These are phyloP conservation scores for Bacidia gigantensis DNA, from an alignment of 495 filamentous ascomycete species.

Conservation along the genomic window DNA sequence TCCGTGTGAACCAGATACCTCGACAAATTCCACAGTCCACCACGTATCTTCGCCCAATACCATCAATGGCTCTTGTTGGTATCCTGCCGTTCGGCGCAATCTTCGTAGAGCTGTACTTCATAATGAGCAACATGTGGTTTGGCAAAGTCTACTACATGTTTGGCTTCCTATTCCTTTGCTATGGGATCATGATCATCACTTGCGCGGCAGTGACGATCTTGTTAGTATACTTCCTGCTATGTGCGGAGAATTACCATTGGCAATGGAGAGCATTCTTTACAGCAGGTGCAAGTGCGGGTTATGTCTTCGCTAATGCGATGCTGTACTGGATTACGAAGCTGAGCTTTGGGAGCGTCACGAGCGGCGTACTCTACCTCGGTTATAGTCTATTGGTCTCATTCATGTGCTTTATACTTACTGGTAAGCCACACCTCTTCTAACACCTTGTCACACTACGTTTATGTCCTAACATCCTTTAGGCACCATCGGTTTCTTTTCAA, in stretches of 20 bases:
- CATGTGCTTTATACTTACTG: conserved; percentile 83
- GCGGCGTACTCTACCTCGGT: conserved; percentile 81
- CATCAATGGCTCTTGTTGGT: conserved; percentile 78
- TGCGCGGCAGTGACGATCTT: conserved; percentile 83
- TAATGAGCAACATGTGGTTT: conserved; percentile 96
- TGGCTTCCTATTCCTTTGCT: conserved; percentile 94
- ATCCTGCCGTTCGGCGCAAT: conserved; percentile 91
- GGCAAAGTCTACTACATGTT: conserved; percentile 99
- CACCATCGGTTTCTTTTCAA: conserved; percentile 88
- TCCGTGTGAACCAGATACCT: conserved; percentile 94
- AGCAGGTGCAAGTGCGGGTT: conserved; percentile 73
- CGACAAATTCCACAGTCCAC: conserved; percentile 79
- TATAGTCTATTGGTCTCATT: conserved; percentile 84
- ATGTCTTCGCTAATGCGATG: conserved; percentile 79
- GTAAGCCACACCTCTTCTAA: conserved; percentile 36
- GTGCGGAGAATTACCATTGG: conserved; percentile 96
- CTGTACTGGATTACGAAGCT: conserved; percentile 80
- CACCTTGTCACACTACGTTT: not conserved
- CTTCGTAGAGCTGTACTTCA: conserved; percentile 95
- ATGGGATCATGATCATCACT: conserved; percentile 93
- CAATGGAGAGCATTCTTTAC: conserved; percentile 89
- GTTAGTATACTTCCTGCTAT: conserved; percentile 88
- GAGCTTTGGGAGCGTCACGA: conserved; percentile 68
- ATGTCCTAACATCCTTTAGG: conserved; percentile 36
- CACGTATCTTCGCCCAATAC: conserved; percentile 69